These are phyloP conservation scores for Raphanus sativus DNA, from an alignment of 345 rosid species.

Conservation along the genomic window DNA sequence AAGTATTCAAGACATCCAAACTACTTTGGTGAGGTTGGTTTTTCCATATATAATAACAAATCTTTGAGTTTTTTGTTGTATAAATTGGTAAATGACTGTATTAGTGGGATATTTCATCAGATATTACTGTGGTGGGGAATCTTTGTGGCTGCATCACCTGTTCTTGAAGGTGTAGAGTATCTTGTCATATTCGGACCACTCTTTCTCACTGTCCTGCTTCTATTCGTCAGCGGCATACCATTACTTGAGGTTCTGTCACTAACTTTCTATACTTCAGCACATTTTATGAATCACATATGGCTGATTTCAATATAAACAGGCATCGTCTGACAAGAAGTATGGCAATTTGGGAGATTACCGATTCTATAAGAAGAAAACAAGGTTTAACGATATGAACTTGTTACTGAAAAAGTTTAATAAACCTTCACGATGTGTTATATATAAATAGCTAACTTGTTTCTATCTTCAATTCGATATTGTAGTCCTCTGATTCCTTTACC, in stretches of 20 bases:
- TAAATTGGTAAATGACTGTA: background rate
- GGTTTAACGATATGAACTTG: conserved; percentile 40
- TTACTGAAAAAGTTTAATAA: background rate
- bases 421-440: background rate
- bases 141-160: conserved; percentile 70
- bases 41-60: background rate
- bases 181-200: conserved; percentile 79
- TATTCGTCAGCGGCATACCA: conserved; percentile 86
- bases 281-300: background rate
- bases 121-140: conserved; percentile 91
- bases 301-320: conserved; percentile 46
- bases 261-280: background rate
- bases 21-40: conserved; percentile 87
- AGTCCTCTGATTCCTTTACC: conserved; percentile 89
- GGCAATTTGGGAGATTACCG: conserved; percentile 62
- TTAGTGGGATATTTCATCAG: conserved; percentile 40
- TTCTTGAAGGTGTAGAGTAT: conserved; percentile 81
- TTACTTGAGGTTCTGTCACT: conserved; percentile 72
- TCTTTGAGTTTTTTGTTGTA: background rate
- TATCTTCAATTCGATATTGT: conserved; percentile 18
- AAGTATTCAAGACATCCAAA: conserved; percentile 84
- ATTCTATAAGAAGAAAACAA: conserved; percentile 68
- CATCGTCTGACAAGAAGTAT: conserved; percentile 77
- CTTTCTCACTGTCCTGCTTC: conserved; percentile 77
- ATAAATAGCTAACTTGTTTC: background rate